phyloP scores from a whole-genome alignment of 371 early-diverging fungal species.

The Mucor sp. region DNA sequence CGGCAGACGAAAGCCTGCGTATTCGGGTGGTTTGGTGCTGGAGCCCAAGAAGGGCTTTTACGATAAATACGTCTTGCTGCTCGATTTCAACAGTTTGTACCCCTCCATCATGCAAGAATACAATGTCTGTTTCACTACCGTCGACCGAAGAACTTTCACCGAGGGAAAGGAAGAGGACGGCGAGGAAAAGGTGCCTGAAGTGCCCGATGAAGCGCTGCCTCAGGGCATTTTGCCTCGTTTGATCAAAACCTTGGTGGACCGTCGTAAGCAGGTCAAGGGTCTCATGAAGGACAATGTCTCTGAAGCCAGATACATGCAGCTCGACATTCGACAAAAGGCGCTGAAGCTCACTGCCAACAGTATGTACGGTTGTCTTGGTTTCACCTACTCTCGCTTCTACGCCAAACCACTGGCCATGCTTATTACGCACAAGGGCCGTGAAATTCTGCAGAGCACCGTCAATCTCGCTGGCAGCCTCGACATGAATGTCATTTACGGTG shows the following conservation, averaged over 20 bases:
- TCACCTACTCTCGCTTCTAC: slow-evolving; percentile 94
- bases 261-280: slow-evolving; percentile 91
- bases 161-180: slow-evolving; percentile 26
- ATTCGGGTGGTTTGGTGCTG: slow-evolving; percentile 97
- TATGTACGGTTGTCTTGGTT: slow-evolving; percentile 99
- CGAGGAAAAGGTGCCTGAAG: slow-evolving; percentile 75
- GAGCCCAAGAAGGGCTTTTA: slow-evolving; percentile 99
- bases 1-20: slow-evolving; percentile 86
- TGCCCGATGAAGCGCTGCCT: slow-evolving; percentile 69
- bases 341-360: slow-evolving; percentile 99
- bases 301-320: slow-evolving; percentile 64
- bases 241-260: slow-evolving; percentile 88
- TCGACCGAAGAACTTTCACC: slow-evolving; percentile 54
- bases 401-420: slow-evolving; percentile 98
- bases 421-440: slow-evolving; percentile 98
- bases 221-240: slow-evolving; percentile 91
- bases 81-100: slow-evolving; percentile 99
- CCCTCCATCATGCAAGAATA: slow-evolving; percentile 99
- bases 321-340: slow-evolving; percentile 96
- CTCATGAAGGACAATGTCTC: slow-evolving; percentile 81
- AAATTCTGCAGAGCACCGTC: slow-evolving; percentile 96
- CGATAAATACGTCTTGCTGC: slow-evolving; percentile 92
- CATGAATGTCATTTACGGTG: slow-evolving; percentile 99
- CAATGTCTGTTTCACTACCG: slow-evolving; percentile 99
- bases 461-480: slow-evolving; percentile 78